Percentiles rank a stretch among this genome's conserved stretches.
These are phyloP conservation scores for Penicillium sp. DNA, from an alignment of 2,329 filamentous ascomycete genomes.

Conservation along the genomic window DNA sequence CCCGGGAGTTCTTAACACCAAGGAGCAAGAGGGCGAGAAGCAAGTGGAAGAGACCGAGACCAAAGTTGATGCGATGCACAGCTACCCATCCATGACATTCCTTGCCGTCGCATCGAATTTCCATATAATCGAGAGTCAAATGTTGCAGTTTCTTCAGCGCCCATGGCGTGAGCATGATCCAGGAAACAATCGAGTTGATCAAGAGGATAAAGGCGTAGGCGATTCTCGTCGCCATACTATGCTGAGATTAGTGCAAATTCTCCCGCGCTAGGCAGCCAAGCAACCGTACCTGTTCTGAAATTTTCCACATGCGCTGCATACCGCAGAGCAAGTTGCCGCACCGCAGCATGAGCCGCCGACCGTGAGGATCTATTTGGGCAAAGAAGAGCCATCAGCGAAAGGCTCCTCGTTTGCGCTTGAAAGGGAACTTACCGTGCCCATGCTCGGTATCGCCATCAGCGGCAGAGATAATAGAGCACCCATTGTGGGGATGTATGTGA, in stretches of 20 bases:
- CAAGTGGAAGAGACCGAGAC: constrained; percentile 89
- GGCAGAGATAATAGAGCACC: constrained; percentile 89
- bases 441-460: constrained; percentile 81
- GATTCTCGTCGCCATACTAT: constrained; percentile 91
- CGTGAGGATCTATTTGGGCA: constrained; percentile 62
- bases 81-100: constrained; percentile 95
- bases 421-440: constrained; percentile 69
- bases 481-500: constrained; percentile 57
- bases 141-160: constrained; percentile 94
- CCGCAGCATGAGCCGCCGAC: constrained; percentile 90
- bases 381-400: constrained; percentile 16
- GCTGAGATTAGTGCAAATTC: constrained; percentile 21
- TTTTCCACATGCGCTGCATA: constrained; percentile 94
- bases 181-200: constrained; percentile 93
- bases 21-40: constrained; percentile 81
- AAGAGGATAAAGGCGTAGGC: constrained; percentile 93
- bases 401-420: constrained; percentile 8
- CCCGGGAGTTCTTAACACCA: constrained; percentile 82
- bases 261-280: constrained; percentile 5
- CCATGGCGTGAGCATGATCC: constrained; percentile 99
- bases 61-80: constrained; percentile 97
- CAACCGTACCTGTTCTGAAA: constrained; percentile 80
- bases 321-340: constrained; percentile 91
- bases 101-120: constrained; percentile 86
- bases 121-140: constrained; percentile 91